A percentile compares a stretch with the other conserved stretches of the same genome.
Conservation (phyloP, 495 filamentous ascomycete genomes). For the Neurospora cerealis region DNA sequence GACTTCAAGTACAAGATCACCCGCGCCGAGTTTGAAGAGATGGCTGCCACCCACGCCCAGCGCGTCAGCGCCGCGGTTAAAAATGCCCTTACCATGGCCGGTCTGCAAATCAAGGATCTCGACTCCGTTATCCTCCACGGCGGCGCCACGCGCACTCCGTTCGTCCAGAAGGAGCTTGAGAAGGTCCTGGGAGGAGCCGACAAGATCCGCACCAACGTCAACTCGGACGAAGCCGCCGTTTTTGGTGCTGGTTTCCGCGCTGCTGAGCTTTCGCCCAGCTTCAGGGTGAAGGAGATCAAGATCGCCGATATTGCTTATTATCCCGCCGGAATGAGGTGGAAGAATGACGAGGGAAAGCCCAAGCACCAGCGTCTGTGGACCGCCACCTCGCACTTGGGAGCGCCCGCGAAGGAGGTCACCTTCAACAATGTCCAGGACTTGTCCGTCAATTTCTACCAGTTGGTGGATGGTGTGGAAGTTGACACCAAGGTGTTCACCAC, state of each 20-base stretch:
- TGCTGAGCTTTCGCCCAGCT: constrained; percentile 81
- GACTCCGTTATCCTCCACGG: constrained; percentile 91
- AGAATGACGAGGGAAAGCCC: constrained; percentile 49
- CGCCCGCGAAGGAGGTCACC: constrained; percentile 70
- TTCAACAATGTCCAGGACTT: constrained; percentile 82
- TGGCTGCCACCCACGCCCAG: constrained; percentile 57
- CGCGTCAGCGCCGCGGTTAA: constrained; percentile 61
- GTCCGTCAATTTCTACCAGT: constrained; percentile 69
- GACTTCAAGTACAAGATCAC: constrained; percentile 88
- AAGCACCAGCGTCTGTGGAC: constrained; percentile 65
- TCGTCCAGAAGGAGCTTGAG: constrained; percentile 86
- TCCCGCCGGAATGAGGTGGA: constrained; percentile 64
- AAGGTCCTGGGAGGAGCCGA: constrained; percentile 55
- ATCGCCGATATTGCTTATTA: constrained; percentile 64
- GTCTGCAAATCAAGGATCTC: constrained; percentile 63
- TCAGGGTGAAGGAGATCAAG: constrained; percentile 94
- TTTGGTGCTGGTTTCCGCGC: constrained; percentile 95
- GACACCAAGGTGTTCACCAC: constrained; percentile 50
- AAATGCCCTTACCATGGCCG: constrained; percentile 63
- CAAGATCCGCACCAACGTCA: constrained; percentile 88
- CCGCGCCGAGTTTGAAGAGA: constrained; percentile 72
- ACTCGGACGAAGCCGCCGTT: constrained; percentile 92
- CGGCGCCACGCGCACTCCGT: constrained; percentile 82
- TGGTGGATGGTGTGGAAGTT: constrained; percentile 40
- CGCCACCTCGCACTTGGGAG: constrained; percentile 62